phyloP scores from a whole-genome alignment of 306 rosid species.

The Vicia sativa region DNA sequence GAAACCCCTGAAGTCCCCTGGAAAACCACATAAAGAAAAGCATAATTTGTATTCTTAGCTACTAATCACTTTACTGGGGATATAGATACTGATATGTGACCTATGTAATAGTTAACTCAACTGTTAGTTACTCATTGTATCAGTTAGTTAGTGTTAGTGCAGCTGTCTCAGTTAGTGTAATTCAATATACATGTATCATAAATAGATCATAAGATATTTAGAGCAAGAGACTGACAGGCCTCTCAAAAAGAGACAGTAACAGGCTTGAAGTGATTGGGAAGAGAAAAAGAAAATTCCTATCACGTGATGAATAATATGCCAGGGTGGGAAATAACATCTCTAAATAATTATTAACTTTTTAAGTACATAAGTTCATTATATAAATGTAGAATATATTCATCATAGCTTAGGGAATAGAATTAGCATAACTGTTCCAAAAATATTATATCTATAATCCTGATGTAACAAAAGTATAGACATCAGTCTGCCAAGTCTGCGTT shows the following conservation, averaged over 20 bases:
- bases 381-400: background rate
- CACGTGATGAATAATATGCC: conserved; percentile 22
- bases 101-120: background rate
- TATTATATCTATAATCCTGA: conserved; percentile 4
- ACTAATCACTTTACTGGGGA: conserved; percentile 1
- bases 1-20: background rate
- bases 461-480: background rate
- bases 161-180: background rate
- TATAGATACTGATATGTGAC: background rate
- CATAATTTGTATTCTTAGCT: background rate
- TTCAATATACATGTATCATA: conserved; percentile 4
- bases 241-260: conserved; percentile 5
- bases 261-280: background rate
- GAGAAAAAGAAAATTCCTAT: background rate
- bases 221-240: conserved; percentile 4
- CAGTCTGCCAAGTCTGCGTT: background rate
- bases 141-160: background rate
- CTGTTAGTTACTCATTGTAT: background rate
- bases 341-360: background rate
- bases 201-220: conserved; percentile 13
- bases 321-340: background rate
- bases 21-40: background rate
- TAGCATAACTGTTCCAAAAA: background rate
- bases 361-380: background rate
- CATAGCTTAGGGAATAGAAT: conserved; percentile 14